phyloP scores from a whole-genome alignment of 1,284 basidiomycete genomes.

The Ganoderma leucocontextum region DNA sequence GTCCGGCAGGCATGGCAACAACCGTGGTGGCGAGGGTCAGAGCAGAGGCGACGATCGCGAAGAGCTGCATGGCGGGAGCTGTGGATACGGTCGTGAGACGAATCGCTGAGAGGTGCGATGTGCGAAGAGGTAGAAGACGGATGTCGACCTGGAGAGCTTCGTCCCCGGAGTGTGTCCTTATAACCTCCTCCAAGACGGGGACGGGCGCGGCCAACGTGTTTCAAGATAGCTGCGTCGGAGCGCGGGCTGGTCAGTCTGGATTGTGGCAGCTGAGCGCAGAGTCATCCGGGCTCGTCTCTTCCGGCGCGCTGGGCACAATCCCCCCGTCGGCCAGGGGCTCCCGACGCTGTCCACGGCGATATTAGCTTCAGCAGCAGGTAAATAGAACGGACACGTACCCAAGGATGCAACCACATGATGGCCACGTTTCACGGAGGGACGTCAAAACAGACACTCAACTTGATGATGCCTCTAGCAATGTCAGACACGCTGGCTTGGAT shows the following conservation, averaged over 20 bases:
- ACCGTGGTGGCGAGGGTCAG: constrained; percentile 30
- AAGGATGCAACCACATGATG: not conserved
- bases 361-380: not conserved
- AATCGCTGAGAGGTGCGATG: not conserved
- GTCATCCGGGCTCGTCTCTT: not conserved
- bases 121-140: not conserved
- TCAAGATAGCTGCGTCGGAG: not conserved
- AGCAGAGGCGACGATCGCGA: constrained; percentile 28
- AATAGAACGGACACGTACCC: not conserved
- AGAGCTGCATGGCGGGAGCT: constrained; percentile 34
- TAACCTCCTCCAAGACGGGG: not conserved
- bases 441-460: not conserved
- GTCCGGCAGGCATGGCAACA: constrained; percentile 22
- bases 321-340: not conserved
- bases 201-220: not conserved
- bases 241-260: not conserved
- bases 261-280: not conserved
- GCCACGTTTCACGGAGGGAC: not conserved
- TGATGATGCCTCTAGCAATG: not conserved
- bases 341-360: not conserved
- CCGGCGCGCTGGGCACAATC: not conserved
- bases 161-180: not conserved
- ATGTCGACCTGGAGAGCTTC: constrained; percentile 1
- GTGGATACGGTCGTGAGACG: not conserved
- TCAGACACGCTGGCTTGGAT: not conserved